phyloP scores from a whole-genome alignment of 2,329 filamentous ascomycete species.

The Aspergillus latus region DNA sequence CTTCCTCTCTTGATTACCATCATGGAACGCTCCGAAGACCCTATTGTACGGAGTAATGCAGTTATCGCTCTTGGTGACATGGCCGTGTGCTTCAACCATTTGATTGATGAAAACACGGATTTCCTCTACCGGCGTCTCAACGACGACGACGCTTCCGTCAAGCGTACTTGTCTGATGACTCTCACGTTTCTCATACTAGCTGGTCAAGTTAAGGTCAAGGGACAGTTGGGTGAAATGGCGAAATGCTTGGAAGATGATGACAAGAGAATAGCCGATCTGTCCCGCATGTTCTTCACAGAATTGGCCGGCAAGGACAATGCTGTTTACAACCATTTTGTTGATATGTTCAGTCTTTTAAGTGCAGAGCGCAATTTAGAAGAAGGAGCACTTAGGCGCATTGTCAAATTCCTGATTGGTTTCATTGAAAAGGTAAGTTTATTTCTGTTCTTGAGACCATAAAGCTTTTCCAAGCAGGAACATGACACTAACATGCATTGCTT shows the following conservation, averaged over 20 bases:
- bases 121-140: slow-evolving; percentile 93
- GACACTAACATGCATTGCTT: slow-evolving; percentile 3
- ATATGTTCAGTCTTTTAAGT: slow-evolving; percentile 94
- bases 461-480: not conserved
- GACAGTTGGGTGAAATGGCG: slow-evolving; percentile 96
- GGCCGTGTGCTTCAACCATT: slow-evolving; percentile 99
- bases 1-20: slow-evolving; percentile 94
- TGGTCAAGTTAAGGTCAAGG: slow-evolving; percentile 98
- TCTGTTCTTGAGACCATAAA: not conserved
- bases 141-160: slow-evolving; percentile 83
- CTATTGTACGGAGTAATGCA: slow-evolving; percentile 90
- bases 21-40: slow-evolving; percentile 88
- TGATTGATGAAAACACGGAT: slow-evolving; percentile 98
- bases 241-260: slow-evolving; percentile 98
- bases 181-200: slow-evolving; percentile 95
- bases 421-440: slow-evolving; percentile 77
- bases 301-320: slow-evolving; percentile 97
- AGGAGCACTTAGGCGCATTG: slow-evolving; percentile 78
- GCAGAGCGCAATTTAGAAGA: slow-evolving; percentile 79
- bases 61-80: slow-evolving; percentile 97
- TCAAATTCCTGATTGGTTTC: slow-evolving; percentile 92
- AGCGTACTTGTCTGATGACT: slow-evolving; percentile 97
- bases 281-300: slow-evolving; percentile 98
- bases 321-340: slow-evolving; percentile 98
- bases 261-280: slow-evolving; percentile 87